Conservation (phyloP, 768 basidiomycete species). For the Porphyrellus cyaneotinctus region DNA sequence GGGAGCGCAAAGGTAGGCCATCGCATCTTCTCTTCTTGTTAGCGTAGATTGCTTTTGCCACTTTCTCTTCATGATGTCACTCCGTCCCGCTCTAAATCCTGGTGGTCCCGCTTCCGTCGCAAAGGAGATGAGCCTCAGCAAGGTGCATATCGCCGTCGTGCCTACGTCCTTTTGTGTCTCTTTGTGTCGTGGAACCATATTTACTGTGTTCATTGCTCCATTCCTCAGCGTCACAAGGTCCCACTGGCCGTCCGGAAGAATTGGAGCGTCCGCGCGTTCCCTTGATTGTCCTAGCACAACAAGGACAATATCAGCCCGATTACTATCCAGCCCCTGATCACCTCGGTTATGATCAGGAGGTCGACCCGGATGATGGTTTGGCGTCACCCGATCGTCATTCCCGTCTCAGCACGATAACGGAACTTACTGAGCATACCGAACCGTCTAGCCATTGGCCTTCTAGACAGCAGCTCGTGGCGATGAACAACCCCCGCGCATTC, state of each 20-base stretch:
- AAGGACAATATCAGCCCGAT: constrained; percentile 37
- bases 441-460: constrained; percentile 47
- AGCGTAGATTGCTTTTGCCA: constrained; percentile 35
- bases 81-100: constrained; percentile 29
- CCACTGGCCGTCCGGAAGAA: constrained; percentile 23
- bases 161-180: constrained; percentile 28
- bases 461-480: constrained; percentile 36
- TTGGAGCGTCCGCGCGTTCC: constrained; percentile 48
- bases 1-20: constrained; percentile 83
- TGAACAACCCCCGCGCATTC: constrained; percentile 39
- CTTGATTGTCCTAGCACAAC: constrained; percentile 58
- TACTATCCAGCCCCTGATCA: constrained; percentile 25
- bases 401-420: constrained; percentile 61
- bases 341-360: constrained; percentile 21
- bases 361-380: constrained; percentile 29
- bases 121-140: constrained; percentile 41
- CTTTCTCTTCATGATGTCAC: constrained; percentile 30
- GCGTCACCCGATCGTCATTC: constrained; percentile 29
- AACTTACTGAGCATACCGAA: constrained; percentile 64
- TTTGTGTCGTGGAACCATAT: constrained; percentile 13
- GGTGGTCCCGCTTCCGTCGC: constrained; percentile 35
- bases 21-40: constrained; percentile 20
- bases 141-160: constrained; percentile 49
- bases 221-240: constrained; percentile 18
- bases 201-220: constrained; percentile 19